phyloP scores from a whole-genome alignment of 257 asterid genomes.

The Solanum gandarillasii region DNA sequence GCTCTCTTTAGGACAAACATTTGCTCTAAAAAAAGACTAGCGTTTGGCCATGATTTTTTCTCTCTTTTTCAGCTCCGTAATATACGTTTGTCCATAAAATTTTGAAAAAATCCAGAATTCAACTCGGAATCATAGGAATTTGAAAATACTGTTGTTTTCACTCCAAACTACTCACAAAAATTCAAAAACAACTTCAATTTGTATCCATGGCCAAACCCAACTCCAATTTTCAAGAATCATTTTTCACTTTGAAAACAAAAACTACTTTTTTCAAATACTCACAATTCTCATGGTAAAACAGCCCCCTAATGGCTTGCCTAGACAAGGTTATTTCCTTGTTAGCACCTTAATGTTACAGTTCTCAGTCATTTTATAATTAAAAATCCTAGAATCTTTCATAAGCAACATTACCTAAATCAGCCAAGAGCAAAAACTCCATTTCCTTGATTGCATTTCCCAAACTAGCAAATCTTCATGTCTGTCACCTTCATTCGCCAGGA shows the following conservation, averaged over 20 bases:
- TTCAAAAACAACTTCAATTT: neutral
- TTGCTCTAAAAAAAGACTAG: neutral
- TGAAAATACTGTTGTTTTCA: neutral
- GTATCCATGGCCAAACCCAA: neutral
- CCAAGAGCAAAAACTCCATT: neutral
- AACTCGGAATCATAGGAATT: neutral
- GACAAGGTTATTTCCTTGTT: neutral
- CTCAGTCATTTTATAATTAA: neutral
- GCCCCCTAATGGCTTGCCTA: neutral
- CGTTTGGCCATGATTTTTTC: neutral
- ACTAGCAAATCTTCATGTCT: neutral
- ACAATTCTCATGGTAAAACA: neutral
- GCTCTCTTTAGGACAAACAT: neutral
- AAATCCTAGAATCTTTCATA: neutral
- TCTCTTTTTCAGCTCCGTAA: neutral
- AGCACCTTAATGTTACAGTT: neutral
- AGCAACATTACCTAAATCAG: neutral
- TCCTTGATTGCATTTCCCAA: neutral
- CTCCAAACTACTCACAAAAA: neutral
- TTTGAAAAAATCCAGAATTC: neutral
- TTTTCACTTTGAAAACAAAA: neutral
- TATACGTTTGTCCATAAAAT: rapidly evolving
- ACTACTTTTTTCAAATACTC: neutral
- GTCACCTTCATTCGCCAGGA: neutral
- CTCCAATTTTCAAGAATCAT: neutral